phyloP scores from a whole-genome alignment of 306 rosid genomes.

The Hylodesmum podocarpum region DNA sequence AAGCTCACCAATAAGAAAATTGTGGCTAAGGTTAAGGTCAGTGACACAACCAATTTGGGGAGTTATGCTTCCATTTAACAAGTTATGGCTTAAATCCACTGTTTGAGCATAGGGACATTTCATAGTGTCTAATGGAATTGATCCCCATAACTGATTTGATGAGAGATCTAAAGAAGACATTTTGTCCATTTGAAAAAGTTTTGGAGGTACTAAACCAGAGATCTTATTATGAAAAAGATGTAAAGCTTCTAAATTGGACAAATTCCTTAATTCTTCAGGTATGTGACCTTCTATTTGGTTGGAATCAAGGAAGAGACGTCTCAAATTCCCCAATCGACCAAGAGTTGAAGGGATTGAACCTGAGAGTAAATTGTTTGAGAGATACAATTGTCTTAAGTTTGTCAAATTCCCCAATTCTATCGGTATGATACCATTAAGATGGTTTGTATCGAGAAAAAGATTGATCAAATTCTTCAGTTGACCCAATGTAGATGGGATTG shows the following conservation, averaged over 20 bases:
- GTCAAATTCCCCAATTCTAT: background rate
- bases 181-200: background rate
- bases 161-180: background rate
- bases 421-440: background rate
- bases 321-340: background rate
- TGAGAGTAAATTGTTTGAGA: background rate
- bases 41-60: background rate
- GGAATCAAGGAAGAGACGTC: background rate
- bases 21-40: background rate
- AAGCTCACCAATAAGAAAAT: background rate
- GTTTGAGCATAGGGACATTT: background rate
- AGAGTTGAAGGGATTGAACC: background rate
- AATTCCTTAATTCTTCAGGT: background rate
- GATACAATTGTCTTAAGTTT: rapidly evolving
- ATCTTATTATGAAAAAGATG: background rate
- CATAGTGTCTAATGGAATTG: background rate
- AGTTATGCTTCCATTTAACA: background rate
- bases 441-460: background rate
- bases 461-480: background rate
- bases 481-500: background rate
- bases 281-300: background rate
- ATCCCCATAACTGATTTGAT: background rate
- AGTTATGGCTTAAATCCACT: background rate
- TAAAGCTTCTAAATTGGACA: background rate
- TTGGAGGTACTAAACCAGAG: background rate